A percentile compares a stretch with the other conserved stretches of the same genome.
Conservation (phyloP, 805 yeast species). For the Starmerella etchellsii region DNA sequence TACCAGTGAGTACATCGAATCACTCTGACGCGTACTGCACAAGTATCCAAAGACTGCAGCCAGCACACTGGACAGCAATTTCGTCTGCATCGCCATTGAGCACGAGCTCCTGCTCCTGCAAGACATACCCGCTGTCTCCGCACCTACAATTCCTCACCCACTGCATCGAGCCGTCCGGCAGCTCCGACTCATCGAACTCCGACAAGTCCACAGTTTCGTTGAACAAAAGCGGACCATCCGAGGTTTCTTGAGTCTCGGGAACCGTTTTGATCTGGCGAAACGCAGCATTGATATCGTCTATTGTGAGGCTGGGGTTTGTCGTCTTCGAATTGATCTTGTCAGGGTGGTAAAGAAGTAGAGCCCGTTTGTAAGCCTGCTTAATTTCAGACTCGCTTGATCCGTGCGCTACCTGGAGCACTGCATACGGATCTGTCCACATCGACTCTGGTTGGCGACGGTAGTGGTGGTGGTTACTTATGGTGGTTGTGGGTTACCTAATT, state of each 20-base stretch:
- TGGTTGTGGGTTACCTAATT: too few species aligned
- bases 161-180: conserved; percentile 8
- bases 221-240: conserved; percentile 27
- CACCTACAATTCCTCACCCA: conserved; percentile 29
- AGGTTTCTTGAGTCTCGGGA: conserved; percentile 19
- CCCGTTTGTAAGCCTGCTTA: conserved; percentile 49
- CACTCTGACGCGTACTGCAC: conserved; percentile 50
- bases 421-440: conserved; percentile 33
- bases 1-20: too few species aligned
- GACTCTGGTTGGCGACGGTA: too few species aligned
- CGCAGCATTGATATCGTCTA: conserved; percentile 48
- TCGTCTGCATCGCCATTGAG: conserved; percentile 45
- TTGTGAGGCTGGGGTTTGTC: conserved; percentile 11
- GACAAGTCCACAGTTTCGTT: conserved; percentile 55
- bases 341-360: conserved; percentile 59
- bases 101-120: conserved; percentile 51
- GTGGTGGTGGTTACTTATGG: too few species aligned
- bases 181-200: conserved; percentile 27
- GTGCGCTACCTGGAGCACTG: conserved; percentile 39
- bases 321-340: conserved; percentile 39
- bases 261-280: conserved; percentile 31
- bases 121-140: conserved; percentile 38
- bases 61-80: conserved; percentile 62
- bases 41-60: conserved; percentile 78
- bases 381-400: conserved; percentile 32